phyloP scores from a whole-genome alignment of 2,329 filamentous ascomycete genomes.

The Hyphodiscus sp. region DNA sequence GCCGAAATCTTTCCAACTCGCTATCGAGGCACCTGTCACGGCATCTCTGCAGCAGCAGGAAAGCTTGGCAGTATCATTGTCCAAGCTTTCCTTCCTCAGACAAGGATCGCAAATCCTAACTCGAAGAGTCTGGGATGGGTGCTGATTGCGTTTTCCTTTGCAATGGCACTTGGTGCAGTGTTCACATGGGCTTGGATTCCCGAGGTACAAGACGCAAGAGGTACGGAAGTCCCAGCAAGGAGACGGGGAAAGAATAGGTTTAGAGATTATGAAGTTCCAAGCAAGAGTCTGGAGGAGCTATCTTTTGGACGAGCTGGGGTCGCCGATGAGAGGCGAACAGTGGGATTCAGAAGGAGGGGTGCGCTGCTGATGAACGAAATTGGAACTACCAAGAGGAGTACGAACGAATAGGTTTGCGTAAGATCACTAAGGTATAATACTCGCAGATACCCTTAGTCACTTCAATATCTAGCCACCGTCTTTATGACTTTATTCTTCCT shows the following conservation, averaged over 20 bases:
- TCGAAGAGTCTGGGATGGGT: slow-evolving; percentile 5
- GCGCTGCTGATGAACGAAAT: neutral
- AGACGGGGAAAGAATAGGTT: neutral
- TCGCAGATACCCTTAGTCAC: too few species aligned
- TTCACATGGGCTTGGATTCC: slow-evolving; percentile 11
- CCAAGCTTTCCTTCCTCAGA: slow-evolving; percentile 13
- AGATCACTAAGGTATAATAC: neutral
- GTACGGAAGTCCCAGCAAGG: neutral
- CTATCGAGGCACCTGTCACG: slow-evolving; percentile 56
- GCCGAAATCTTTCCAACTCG: slow-evolving; percentile 59
- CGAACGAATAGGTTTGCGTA: neutral
- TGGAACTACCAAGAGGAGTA: neutral
- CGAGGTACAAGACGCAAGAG: slow-evolving; percentile 6
- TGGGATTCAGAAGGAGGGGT: neutral
- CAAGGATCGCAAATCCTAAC: slow-evolving; percentile 2
- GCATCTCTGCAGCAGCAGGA: slow-evolving; percentile 53
- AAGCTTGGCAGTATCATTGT: slow-evolving; percentile 47
- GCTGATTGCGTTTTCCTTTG: slow-evolving; percentile 7
- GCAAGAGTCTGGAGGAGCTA: slow-evolving; percentile 19
- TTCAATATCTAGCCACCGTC: too few species aligned
- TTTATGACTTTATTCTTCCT: too few species aligned
- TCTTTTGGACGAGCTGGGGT: slow-evolving; percentile 9
- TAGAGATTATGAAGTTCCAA: neutral
- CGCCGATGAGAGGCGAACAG: neutral
- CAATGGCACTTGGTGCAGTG: slow-evolving; percentile 10